These are phyloP conservation scores for Senna tora DNA, from an alignment of 306 rosid genomes.

Conservation along the genomic window DNA sequence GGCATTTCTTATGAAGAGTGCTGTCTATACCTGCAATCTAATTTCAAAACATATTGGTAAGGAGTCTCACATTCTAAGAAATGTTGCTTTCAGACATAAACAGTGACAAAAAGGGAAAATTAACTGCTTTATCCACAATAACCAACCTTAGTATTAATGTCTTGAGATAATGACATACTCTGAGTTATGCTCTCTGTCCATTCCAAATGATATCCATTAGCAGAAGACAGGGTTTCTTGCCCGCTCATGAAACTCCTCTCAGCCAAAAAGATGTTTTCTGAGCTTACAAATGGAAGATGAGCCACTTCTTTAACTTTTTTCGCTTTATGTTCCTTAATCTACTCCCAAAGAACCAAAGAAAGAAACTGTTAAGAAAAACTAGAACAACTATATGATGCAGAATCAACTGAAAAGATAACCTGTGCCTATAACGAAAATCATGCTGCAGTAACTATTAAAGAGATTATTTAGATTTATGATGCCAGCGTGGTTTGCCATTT, in stretches of 20 bases:
- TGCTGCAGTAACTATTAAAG: not conserved
- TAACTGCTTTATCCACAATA: constrained; percentile 5
- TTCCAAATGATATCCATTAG: constrained; percentile 49
- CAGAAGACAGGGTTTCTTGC: constrained; percentile 40
- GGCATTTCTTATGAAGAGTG: constrained; percentile 53
- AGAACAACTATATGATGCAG: not conserved
- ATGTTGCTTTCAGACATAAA: not conserved
- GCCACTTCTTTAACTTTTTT: constrained; percentile 53
- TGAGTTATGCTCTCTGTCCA: constrained; percentile 41
- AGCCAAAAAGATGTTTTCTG: constrained; percentile 64
- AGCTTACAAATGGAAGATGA: constrained; percentile 39
- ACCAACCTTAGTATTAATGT: constrained; percentile 50
- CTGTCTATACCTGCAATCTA: constrained; percentile 56
- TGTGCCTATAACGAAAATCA: not conserved
- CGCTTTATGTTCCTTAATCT: constrained; percentile 66
- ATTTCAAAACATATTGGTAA: constrained; percentile 27
- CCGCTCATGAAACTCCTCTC: constrained; percentile 56
- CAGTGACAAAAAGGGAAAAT: not conserved
- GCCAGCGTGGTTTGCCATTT: not conserved
- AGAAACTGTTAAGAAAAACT: not conserved
- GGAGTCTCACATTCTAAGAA: constrained; percentile 19
- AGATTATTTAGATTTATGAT: not conserved
- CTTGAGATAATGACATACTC: constrained; percentile 40
- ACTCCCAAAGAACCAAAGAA: constrained; percentile 34
- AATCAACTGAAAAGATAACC: not conserved